These are phyloP conservation scores for Kwoniella heveanensis DNA, from an alignment of 768 basidiomycete genomes.

Conservation along the genomic window DNA sequence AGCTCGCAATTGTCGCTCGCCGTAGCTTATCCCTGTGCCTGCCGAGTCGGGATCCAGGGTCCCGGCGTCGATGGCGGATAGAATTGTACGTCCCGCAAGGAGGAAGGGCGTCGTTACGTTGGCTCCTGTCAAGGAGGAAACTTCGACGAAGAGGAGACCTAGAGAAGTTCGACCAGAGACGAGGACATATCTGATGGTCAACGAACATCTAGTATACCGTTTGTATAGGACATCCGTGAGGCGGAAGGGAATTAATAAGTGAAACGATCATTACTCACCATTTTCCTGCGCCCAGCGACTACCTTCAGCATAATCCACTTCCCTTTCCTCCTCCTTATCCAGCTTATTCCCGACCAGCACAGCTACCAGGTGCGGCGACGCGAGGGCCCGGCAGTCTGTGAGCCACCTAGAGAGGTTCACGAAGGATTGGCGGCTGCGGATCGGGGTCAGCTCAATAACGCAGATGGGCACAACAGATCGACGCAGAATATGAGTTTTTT, in stretches of 20 bases:
- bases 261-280: constrained; percentile 59
- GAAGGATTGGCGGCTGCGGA: constrained; percentile 79
- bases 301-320: constrained; percentile 94
- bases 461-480: too few species aligned
- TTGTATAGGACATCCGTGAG: too few species aligned
- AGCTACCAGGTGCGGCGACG: constrained; percentile 80
- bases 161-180: too few species aligned
- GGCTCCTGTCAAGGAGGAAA: constrained; percentile 86
- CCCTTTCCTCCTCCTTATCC: constrained; percentile 85
- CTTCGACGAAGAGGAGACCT: constrained; percentile 93
- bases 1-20: constrained; percentile 85
- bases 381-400: constrained; percentile 87
- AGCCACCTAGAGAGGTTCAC: constrained; percentile 82
- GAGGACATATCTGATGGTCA: neutral
- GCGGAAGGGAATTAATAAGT: neutral
- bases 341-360: constrained; percentile 85
- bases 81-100: constrained; percentile 78
- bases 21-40: constrained; percentile 94
- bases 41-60: constrained; percentile 88
- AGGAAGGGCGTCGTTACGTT: constrained; percentile 88
- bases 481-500: too few species aligned
- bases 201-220: neutral
- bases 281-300: constrained; percentile 95
- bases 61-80: constrained; percentile 88
- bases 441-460: neutral